A percentile compares a stretch with the other conserved stretches of the same genome.
Conservation (phyloP, 768 basidiomycete genomes). For the Lactifluus volemus region DNA sequence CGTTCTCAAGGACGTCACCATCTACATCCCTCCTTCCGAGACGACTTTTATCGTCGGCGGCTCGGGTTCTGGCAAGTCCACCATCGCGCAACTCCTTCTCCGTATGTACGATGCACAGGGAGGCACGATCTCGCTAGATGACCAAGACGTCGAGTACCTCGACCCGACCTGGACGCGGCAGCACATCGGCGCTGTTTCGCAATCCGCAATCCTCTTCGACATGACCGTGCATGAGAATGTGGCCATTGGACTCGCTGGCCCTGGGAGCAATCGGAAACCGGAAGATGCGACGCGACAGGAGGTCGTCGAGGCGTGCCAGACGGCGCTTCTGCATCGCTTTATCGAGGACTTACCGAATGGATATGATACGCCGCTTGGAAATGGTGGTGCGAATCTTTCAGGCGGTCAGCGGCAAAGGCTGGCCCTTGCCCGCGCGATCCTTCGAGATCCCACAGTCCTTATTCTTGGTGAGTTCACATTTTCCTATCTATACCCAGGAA, state of each 20-base stretch:
- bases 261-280: constrained; percentile 30
- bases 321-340: constrained; percentile 84
- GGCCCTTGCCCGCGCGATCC: constrained; percentile 77
- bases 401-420: constrained; percentile 91
- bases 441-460: constrained; percentile 81
- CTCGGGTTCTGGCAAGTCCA: constrained; percentile 74
- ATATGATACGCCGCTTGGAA: constrained; percentile 77
- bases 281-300: constrained; percentile 53
- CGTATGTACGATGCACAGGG: constrained; percentile 59
- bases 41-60: constrained; percentile 75
- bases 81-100: constrained; percentile 54
- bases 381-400: constrained; percentile 66
- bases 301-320: constrained; percentile 75
- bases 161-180: constrained; percentile 59
- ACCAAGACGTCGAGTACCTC: constrained; percentile 67
- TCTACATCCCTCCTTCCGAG: constrained; percentile 65
- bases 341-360: constrained; percentile 75
- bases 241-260: constrained; percentile 60
- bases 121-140: constrained; percentile 74
- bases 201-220: constrained; percentile 75
- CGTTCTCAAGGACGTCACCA: constrained; percentile 48
- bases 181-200: constrained; percentile 70
- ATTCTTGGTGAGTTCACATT: constrained; percentile 65
- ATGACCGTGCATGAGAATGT: constrained; percentile 80
- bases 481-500: background rate